phyloP scores from a whole-genome alignment of 2,329 filamentous ascomycete species.

The Dactylellina parvicollis region DNA sequence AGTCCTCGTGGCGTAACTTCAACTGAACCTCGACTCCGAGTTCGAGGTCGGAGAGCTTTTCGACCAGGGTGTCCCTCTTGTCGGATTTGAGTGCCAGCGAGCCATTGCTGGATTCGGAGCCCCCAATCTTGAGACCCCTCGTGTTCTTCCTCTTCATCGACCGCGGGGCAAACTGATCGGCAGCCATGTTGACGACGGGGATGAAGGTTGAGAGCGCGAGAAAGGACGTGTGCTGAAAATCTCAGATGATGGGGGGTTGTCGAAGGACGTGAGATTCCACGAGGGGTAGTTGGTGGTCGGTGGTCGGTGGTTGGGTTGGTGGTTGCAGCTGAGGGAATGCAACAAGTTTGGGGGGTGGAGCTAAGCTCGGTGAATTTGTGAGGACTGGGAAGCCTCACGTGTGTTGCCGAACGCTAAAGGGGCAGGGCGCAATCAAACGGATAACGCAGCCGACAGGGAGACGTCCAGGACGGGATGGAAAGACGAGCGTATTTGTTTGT shows the following conservation, averaged over 20 bases:
- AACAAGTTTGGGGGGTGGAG: constrained; percentile 50
- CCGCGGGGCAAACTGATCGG: constrained; percentile 53
- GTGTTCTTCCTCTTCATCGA: constrained; percentile 99
- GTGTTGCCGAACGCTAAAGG: constrained; percentile 52
- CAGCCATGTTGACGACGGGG: constrained; percentile 39
- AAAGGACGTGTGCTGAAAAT: constrained; percentile 14
- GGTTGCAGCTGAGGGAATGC: constrained; percentile 52
- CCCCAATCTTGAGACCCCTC: constrained; percentile 90
- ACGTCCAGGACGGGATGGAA: constrained; percentile 14
- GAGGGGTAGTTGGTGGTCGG: no score
- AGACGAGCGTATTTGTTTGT: no score
- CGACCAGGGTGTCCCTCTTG: constrained; percentile 68
- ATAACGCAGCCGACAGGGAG: constrained; percentile 32
- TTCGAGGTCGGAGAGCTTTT: constrained; percentile 75
- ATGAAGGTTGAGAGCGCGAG: neutral
- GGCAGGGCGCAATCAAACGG: constrained; percentile 31
- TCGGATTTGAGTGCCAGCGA: constrained; percentile 76
- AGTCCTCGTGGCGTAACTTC: constrained; percentile 87
- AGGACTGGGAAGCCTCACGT: constrained; percentile 37
- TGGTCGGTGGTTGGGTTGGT: no score
- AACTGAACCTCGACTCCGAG: constrained; percentile 98
- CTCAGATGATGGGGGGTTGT: neutral
- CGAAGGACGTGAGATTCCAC: constrained; percentile 29
- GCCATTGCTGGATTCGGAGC: constrained; percentile 59
- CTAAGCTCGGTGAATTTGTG: constrained; percentile 53